Conservation (phyloP, 169 alveolate species). For the Cryptosporidium tyzzeri region DNA sequence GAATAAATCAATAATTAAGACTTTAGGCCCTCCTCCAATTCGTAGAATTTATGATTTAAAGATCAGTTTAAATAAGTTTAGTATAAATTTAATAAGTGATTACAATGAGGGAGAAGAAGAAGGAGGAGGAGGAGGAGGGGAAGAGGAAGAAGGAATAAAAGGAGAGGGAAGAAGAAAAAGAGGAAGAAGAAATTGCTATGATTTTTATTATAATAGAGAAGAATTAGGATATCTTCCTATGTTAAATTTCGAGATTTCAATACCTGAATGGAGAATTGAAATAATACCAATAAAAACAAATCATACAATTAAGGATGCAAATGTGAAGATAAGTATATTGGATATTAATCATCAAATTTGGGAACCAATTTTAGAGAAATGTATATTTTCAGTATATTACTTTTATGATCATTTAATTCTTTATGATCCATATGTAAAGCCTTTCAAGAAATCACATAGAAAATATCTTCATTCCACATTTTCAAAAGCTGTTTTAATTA, state of each 20-base stretch:
- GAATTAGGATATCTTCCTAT: slow-evolving; percentile 20
- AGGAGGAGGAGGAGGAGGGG: too few species aligned
- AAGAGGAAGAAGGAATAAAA: too few species aligned
- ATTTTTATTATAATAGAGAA: not conserved
- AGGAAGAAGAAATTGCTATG: not conserved
- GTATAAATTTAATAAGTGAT: slow-evolving; percentile 15
- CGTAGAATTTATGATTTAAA: slow-evolving; percentile 43
- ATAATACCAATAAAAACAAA: slow-evolving; percentile 53
- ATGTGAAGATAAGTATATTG: slow-evolving; percentile 20
- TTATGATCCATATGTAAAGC: slow-evolving; percentile 66
- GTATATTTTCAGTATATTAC: slow-evolving; percentile 44
- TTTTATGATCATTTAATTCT: slow-evolving; percentile 62
- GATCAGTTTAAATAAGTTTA: not conserved
- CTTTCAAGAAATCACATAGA: slow-evolving; percentile 33
- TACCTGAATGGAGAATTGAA: slow-evolving; percentile 61
- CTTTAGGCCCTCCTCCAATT: slow-evolving; percentile 71
- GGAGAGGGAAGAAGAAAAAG: not conserved
- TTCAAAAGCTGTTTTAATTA: slow-evolving; percentile 33
- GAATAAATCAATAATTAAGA: not conserved
- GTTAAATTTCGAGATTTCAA: slow-evolving; percentile 30
- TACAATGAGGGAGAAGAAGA: not conserved
- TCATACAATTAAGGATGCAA: slow-evolving; percentile 39
- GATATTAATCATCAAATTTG: slow-evolving; percentile 40
- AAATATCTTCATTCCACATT: slow-evolving; percentile 57
- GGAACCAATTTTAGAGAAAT: slow-evolving; percentile 64